Evolutionary conservation across 2,329 filamentous ascomycete genomes (phyloP).

Genomic region (Fusarium proliferatum): DNA sequence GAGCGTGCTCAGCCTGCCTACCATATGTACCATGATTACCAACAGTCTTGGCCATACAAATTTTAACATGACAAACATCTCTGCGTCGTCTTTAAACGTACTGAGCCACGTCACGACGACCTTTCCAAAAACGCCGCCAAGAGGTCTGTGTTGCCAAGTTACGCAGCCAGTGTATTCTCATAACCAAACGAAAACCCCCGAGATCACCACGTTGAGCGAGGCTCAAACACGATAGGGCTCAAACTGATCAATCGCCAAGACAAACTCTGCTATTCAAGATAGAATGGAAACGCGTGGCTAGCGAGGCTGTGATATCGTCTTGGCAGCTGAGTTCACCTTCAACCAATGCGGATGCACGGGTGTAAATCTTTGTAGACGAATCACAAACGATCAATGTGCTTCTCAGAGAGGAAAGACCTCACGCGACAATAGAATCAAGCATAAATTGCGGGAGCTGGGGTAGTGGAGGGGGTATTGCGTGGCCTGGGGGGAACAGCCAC

Average conservation of each 20-base stretch:
- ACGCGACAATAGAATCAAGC: constrained; percentile 30
- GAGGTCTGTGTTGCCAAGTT: neutral
- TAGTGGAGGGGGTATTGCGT: constrained; percentile 23
- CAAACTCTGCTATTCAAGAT: neutral
- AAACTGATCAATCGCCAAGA: constrained; percentile 14
- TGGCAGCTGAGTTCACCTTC: constrained; percentile 15
- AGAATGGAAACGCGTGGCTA: constrained; percentile 29
- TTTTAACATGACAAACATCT: neutral
- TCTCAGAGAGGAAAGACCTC: constrained; percentile 26
- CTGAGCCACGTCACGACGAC: constrained; percentile 12
- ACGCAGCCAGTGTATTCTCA: neutral
- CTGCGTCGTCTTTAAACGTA: neutral
- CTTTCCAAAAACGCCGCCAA: neutral
- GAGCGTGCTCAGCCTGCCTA: neutral
- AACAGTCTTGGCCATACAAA: neutral
- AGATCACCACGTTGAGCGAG: constrained; percentile 1
- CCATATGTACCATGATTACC: neutral
- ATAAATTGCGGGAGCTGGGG: constrained; percentile 21
- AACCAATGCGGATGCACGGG: neutral
- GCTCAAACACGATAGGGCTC: constrained; percentile 20
- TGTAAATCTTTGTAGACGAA: constrained; percentile 1
- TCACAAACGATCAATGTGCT: neutral
- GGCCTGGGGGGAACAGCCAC: constrained; percentile 21
- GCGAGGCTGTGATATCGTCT: constrained; percentile 27
- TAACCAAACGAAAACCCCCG: neutral